Evolutionary conservation across 345 rosid genomes (phyloP).

Genomic region (Arabis alpina): DNA sequence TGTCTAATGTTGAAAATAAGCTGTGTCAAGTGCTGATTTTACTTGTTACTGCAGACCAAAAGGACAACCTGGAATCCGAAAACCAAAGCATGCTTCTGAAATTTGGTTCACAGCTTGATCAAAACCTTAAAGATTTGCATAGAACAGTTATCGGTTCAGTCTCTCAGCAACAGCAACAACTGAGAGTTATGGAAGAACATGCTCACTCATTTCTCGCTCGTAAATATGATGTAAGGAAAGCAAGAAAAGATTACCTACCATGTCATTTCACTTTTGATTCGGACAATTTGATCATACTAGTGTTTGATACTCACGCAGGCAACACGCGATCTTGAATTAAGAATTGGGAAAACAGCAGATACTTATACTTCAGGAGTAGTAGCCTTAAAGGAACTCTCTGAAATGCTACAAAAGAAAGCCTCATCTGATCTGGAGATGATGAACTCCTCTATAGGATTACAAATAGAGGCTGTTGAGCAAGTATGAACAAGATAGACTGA

Average conservation of each 20-base stretch:
- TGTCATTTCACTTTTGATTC: slow-evolving; percentile 6
- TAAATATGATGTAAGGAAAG: slow-evolving; percentile 77
- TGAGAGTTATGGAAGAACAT: slow-evolving; percentile 85
- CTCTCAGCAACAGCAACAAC: slow-evolving; percentile 82
- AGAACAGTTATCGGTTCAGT: slow-evolving; percentile 71
- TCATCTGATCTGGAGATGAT: slow-evolving; percentile 62
- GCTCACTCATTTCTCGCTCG: slow-evolving; percentile 61
- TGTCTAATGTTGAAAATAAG: neutral
- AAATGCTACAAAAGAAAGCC: slow-evolving; percentile 52
- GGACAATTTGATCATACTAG: slow-evolving; percentile 18
- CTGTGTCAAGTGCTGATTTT: slow-evolving; percentile 14
- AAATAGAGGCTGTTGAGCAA: slow-evolving; percentile 55
- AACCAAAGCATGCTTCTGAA: slow-evolving; percentile 66
- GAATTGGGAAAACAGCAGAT: slow-evolving; percentile 59
- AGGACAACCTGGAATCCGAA: slow-evolving; percentile 75
- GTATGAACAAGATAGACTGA: slow-evolving; percentile 46
- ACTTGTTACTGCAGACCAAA: slow-evolving; percentile 57
- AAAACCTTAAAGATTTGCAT: slow-evolving; percentile 69
- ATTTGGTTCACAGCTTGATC: slow-evolving; percentile 92
- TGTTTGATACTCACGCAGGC: slow-evolving; percentile 55
- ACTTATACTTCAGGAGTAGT: slow-evolving; percentile 58
- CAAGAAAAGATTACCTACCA: slow-evolving; percentile 36
- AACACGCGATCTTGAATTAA: slow-evolving; percentile 58
- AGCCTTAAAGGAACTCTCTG: slow-evolving; percentile 61
- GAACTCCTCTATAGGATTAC: slow-evolving; percentile 50